These are phyloP conservation scores for Diaporthe capsici DNA, from an alignment of 2,329 filamentous ascomycete genomes.

Conservation along the genomic window DNA sequence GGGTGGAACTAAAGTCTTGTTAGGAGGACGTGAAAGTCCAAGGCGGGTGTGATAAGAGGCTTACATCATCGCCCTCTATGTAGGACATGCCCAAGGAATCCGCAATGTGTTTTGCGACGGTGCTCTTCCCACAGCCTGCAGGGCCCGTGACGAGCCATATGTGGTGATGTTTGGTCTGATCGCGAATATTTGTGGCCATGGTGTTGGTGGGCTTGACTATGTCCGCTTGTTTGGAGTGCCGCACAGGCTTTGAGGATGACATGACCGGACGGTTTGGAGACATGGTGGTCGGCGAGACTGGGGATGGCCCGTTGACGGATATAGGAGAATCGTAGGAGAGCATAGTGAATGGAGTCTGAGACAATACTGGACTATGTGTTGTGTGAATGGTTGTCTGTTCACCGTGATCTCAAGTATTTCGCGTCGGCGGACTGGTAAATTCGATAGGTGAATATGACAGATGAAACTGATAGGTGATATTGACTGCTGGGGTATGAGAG, in stretches of 20 bases:
- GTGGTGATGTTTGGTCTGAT: conserved; percentile 66
- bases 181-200: conserved; percentile 46
- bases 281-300: conserved; percentile 47
- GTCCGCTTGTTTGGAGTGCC: conserved; percentile 46
- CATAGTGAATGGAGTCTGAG: conserved; percentile 53
- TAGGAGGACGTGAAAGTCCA: conserved; percentile 17
- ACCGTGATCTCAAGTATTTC: not conserved
- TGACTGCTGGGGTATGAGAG: not conserved
- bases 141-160: conserved; percentile 87
- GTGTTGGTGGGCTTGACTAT: conserved; percentile 50
- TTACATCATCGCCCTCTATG: conserved; percentile 84
- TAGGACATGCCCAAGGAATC: conserved; percentile 76
- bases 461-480: not conserved
- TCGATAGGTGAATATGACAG: too few species aligned
- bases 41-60: conserved; percentile 48
- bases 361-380: not conserved
- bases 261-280: conserved; percentile 47
- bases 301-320: conserved; percentile 57
- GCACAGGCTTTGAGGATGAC: conserved; percentile 48
- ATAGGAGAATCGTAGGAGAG: conserved; percentile 65
- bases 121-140: conserved; percentile 85
- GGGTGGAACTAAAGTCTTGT: conserved; percentile 77
- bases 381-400: not conserved
- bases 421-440: not conserved
- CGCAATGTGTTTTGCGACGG: conserved; percentile 77